Evolutionary conservation across 164 flowering plant genomes (phyloP).

Genomic region (Tetracentron sinense): DNA sequence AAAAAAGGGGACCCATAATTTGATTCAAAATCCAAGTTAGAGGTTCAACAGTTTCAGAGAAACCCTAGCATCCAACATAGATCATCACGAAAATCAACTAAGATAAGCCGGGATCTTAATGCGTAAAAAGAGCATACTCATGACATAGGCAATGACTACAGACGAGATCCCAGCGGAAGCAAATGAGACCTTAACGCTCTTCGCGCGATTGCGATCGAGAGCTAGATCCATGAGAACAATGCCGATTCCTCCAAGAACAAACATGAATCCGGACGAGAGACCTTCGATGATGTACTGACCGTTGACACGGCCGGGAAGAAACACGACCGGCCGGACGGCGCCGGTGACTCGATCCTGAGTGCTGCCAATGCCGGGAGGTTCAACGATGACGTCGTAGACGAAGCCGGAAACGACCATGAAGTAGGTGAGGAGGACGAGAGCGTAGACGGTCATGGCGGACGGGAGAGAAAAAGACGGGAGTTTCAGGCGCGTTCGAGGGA

Average conservation of each 20-base stretch:
- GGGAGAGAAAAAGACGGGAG: slow-evolving; percentile 83
- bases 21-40: not conserved
- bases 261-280: slow-evolving; percentile 95
- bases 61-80: not conserved
- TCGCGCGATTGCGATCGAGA: slow-evolving; percentile 61
- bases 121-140: slow-evolving; percentile 93
- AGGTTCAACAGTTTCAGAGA: not conserved
- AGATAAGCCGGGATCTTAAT: slow-evolving; percentile 95
- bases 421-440: slow-evolving; percentile 81
- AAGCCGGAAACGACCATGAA: slow-evolving; percentile 93
- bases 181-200: slow-evolving; percentile 58
- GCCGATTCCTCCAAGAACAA: slow-evolving; percentile 89
- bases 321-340: slow-evolving; percentile 78
- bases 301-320: slow-evolving; percentile 85
- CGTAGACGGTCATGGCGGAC: slow-evolving; percentile 68
- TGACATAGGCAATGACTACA: slow-evolving; percentile 67
- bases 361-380: slow-evolving; percentile 97
- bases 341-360: slow-evolving; percentile 83
- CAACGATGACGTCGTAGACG: slow-evolving; percentile 96
- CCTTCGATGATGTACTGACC: slow-evolving; percentile 99
- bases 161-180: slow-evolving; percentile 67
- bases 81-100: slow-evolving; percentile 13
- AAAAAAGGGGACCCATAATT: too few species aligned
- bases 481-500: slow-evolving; percentile 85
- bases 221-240: slow-evolving; percentile 82